Percentiles rank a stretch among this genome's conserved stretches.
Evolutionary conservation across 768 basidiomycete species (phyloP).

Genomic region (Rhodotorula toruloides): DNA sequence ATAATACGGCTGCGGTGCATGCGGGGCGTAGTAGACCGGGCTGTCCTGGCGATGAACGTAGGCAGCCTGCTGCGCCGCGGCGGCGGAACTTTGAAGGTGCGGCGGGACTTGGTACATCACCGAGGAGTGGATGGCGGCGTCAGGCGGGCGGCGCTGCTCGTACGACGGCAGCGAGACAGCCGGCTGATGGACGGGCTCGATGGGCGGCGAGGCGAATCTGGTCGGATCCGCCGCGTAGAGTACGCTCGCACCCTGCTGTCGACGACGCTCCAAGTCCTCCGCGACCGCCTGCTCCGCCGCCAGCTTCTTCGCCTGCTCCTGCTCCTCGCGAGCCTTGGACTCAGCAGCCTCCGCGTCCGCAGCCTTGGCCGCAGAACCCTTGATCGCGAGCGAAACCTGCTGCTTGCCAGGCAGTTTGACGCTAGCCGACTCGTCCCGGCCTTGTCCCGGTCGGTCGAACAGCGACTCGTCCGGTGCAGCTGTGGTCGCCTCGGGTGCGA

Average conservation of each 20-base stretch:
- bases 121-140: not conserved
- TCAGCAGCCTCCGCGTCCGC: not conserved
- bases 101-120: conserved; percentile 28
- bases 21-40: conserved; percentile 24
- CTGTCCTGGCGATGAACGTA: conserved; percentile 21
- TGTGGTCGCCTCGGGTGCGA: not conserved
- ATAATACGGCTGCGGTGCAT: conserved; percentile 19
- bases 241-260: conserved; percentile 31
- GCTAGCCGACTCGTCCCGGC: too few relatives aligned
- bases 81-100: conserved; percentile 21
- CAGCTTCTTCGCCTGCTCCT: not conserved
- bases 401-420: conserved; percentile 13
- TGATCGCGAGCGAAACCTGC: conserved; percentile 19
- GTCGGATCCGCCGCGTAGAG: conserved; percentile 33
- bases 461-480: conserved; percentile 2
- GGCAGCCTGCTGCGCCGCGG: not conserved
- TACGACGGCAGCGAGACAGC: not conserved
- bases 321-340: not conserved
- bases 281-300: not conserved
- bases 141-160: not conserved
- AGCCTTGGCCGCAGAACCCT: conserved; percentile 4
- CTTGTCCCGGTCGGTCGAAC: too few relatives aligned
- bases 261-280: conserved; percentile 9
- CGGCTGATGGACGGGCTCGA: not conserved
- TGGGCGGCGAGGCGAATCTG: not conserved